Base-by-base conservation (phyloP, 2,329 filamentous ascomycete genomes). In the Pleurostoma richardsiae region DNA sequence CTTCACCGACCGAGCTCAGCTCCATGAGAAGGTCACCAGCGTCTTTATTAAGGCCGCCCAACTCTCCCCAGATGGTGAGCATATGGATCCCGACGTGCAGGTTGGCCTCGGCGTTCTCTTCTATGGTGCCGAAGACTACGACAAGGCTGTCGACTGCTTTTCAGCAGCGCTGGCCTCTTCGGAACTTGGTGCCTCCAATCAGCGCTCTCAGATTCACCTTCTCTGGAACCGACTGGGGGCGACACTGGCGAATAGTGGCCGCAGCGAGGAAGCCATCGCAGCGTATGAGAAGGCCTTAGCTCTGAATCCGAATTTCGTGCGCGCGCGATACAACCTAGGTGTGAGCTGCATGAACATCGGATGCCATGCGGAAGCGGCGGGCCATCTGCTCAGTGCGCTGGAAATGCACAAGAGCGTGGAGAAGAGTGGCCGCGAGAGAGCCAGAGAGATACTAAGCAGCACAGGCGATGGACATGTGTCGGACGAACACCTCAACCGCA, bases 81-180 rank as follows among this genome's bases (percentile, higher is more conserved):
- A 94, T 60, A 97, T 99, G 88, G 95, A 99, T 61, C 94, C 94
- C 0, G 94, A 99, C 63, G 94, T 99, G 6, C 95, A 99, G 69
- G 94, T 99, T 49, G 94, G 94, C 1, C 78, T 99, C 2, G 95
- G 95, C 33, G 94, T 99, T 4, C 80, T 99, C 11, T 97, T 99
- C 73, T 99, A 99, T 69, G 94, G 92, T 44, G 90, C 89, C 30
- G 94, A 99, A 68, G 92, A 97, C 63, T 97, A 96, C 72, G 89
- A 94, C 64, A 99, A 99, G 72, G 94, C 94, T 1, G 92, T 99
- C 36, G 94, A 99, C 73, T 99, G 95, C 74, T 99, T 99, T 79
- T 88, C 86, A 47, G 85, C 92, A 1, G 92, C 95, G 1, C 81
- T 99, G 28, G 88, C 89, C 49, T 89, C 83, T 28, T 90, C 88